Conservation (phyloP, 2,329 filamentous ascomycete species). For the Beauveria sp. region DNA sequence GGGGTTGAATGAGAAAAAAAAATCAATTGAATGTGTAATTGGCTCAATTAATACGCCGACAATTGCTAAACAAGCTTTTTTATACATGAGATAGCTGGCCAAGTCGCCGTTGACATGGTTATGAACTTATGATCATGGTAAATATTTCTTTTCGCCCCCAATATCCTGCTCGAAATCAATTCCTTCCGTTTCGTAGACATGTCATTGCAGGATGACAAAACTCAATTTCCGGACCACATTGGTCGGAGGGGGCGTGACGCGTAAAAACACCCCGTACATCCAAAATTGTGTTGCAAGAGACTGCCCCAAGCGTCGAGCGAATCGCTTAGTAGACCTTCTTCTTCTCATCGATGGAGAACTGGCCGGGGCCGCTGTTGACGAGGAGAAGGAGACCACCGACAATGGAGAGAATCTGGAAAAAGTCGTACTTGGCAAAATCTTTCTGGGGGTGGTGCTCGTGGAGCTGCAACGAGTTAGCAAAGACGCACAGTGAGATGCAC, state of each 20-base stretch:
- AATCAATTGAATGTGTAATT: conserved; percentile 3
- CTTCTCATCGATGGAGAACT: conserved; percentile 99
- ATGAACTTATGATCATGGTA: conserved; percentile 10
- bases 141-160: not conserved
- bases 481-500: conserved; percentile 9
- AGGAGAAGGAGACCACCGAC: conserved; percentile 92
- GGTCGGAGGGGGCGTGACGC: not conserved
- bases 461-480: conserved; percentile 47
- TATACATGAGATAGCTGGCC: conserved; percentile 11
- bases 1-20: not conserved
- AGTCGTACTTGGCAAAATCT: conserved; percentile 99
- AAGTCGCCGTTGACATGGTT: conserved; percentile 8
- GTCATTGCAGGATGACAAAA: not conserved
- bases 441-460: conserved; percentile 98
- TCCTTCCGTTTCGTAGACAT: not conserved
- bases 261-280: not conserved
- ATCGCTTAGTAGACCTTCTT: conserved; percentile 89
- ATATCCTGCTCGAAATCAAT: not conserved
- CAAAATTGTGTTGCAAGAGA: not conserved
- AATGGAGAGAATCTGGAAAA: conserved; percentile 99
- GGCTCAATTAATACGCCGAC: conserved; percentile 8
- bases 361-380: conserved; percentile 96
- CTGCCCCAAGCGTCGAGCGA: not conserved
- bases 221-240: not conserved
- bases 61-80: conserved; percentile 10